These are phyloP conservation scores for Entonaema liquescens DNA, from an alignment of 495 filamentous ascomycete species.

Conservation along the genomic window DNA sequence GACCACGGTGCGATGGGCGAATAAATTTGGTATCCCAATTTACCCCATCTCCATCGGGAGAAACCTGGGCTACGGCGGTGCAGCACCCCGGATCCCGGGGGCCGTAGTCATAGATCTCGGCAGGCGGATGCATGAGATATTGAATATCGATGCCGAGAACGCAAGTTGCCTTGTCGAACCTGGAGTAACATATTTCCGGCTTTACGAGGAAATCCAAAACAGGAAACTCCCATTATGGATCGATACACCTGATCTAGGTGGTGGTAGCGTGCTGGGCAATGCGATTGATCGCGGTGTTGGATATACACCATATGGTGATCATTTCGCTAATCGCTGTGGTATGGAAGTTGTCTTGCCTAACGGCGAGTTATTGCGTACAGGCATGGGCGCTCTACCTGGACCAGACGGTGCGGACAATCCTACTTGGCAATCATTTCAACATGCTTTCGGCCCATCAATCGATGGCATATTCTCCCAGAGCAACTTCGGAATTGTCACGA, in stretches of 20 bases:
- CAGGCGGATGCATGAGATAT: slow-evolving; percentile 62
- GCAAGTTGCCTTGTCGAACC: slow-evolving; percentile 65
- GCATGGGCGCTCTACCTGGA: slow-evolving; percentile 65
- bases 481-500: slow-evolving; percentile 66
- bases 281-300: slow-evolving; percentile 65
- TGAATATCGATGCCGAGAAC: slow-evolving; percentile 62
- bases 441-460: slow-evolving; percentile 64
- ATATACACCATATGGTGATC: slow-evolving; percentile 62
- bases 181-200: slow-evolving; percentile 63
- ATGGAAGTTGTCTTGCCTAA: slow-evolving; percentile 66
- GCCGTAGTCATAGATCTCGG: slow-evolving; percentile 64
- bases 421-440: slow-evolving; percentile 62
- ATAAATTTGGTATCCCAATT: slow-evolving; percentile 60
- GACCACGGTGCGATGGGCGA: slow-evolving; percentile 54
- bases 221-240: slow-evolving; percentile 58
- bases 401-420: slow-evolving; percentile 50
- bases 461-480: slow-evolving; percentile 68
- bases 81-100: slow-evolving; percentile 63
- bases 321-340: slow-evolving; percentile 64
- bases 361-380: slow-evolving; percentile 64
- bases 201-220: slow-evolving; percentile 61
- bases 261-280: slow-evolving; percentile 65
- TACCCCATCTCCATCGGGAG: slow-evolving; percentile 64
- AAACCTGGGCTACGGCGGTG: slow-evolving; percentile 67
- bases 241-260: slow-evolving; percentile 64